phyloP scores from a whole-genome alignment of 371 early-diverging fungal genomes.

The Fennellomyces sp. region DNA sequence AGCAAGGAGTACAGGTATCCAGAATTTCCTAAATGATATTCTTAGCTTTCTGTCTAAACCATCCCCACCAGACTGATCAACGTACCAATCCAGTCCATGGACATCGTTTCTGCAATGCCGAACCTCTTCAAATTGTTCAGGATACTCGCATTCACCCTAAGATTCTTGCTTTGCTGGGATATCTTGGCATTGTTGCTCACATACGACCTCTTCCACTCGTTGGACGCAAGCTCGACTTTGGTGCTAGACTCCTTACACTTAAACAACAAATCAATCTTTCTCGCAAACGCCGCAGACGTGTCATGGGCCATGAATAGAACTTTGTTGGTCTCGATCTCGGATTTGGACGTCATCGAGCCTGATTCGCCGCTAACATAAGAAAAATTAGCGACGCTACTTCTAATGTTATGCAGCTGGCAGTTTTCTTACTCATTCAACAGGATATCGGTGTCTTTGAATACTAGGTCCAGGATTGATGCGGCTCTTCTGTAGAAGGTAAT shows the following conservation, averaged over 20 bases:
- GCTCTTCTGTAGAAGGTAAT: no score
- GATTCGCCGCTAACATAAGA: not conserved
- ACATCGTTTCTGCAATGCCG: not conserved
- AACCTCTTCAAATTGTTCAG: not conserved
- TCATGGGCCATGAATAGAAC: not conserved
- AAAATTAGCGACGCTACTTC: no score
- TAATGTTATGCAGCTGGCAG: no score
- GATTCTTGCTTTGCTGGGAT: not conserved
- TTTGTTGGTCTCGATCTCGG: not conserved
- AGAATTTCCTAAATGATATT: not conserved
- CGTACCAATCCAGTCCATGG: not conserved
- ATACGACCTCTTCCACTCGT: not conserved
- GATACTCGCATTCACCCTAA: not conserved
- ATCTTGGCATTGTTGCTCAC: not conserved
- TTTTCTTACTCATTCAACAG: no score
- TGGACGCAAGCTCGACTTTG: not conserved
- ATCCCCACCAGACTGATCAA: not conserved
- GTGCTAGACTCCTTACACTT: not conserved
- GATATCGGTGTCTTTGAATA: no score
- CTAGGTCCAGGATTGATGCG: no score
- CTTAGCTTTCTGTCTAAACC: no score
- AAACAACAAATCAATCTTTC: not conserved
- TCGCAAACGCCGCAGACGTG: not conserved
- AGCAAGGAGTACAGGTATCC: not conserved
- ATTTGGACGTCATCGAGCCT: not conserved